Evolutionary conservation across 169 alveolate species (phyloP).

Genomic region (Miamiensis avidus): DNA sequence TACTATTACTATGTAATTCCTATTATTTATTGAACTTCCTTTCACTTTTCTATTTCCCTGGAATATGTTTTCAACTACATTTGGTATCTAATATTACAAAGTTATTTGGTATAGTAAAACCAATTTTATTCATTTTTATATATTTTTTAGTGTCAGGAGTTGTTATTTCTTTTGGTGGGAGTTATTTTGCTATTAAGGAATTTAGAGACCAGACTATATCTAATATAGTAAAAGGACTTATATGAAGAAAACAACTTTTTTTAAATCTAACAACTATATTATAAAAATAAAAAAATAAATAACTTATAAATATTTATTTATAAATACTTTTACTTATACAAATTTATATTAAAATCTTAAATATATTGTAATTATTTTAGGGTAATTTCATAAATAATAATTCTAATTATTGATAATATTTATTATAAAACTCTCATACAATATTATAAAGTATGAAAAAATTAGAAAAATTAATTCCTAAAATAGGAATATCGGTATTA

Average conservation of each 20-base stretch:
- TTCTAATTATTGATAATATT: too few relatives aligned
- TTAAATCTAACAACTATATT: too few relatives aligned
- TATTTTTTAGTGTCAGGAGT: conserved; percentile 45
- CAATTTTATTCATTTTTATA: too few relatives aligned
- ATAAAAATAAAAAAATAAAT: background rate
- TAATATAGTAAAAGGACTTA: conserved; percentile 50
- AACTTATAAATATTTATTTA: too few relatives aligned
- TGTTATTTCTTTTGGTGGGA: conserved; percentile 65
- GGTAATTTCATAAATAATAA: too few relatives aligned
- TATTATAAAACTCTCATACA: background rate
- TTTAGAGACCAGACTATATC: conserved; percentile 62
- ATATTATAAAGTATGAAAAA: background rate
- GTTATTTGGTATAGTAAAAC: too few relatives aligned
- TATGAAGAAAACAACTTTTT: too few relatives aligned
- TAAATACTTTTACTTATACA: background rate
- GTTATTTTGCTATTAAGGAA: conserved; percentile 68
- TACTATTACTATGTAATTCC: conserved; percentile 76
- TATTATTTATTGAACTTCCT: conserved; percentile 81
- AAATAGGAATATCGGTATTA: background rate
- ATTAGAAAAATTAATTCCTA: background rate
- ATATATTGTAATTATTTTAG: too few relatives aligned
- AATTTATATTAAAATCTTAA: background rate
- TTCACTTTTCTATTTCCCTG: conserved; percentile 72
- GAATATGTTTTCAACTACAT: conserved; percentile 56
- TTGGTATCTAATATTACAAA: too few relatives aligned